Conservation (phyloP, 1,284 basidiomycete genomes). For the Apiotrichum veenhuisii region DNA sequence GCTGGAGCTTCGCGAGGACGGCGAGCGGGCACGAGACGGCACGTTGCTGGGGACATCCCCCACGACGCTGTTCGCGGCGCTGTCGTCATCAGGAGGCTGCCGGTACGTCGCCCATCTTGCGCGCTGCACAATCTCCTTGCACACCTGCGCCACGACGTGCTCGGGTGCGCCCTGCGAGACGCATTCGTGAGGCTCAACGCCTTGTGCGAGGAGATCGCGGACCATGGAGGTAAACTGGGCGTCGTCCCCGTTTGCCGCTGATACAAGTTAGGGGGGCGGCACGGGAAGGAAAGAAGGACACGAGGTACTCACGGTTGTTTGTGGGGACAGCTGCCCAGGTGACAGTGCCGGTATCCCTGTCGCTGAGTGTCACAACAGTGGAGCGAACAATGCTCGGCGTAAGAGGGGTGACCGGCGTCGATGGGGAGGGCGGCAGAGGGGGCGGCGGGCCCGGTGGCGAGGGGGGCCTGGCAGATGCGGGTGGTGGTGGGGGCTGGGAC, state of each 20-base stretch:
- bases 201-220: slow-evolving; percentile 32
- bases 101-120: slow-evolving; percentile 22
- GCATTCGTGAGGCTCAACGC: slow-evolving; percentile 29
- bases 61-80: slow-evolving; percentile 8
- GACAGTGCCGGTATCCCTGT: background rate
- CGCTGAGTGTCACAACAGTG: slow-evolving; percentile 13
- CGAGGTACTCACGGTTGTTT: slow-evolving; percentile 7
- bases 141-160: slow-evolving; percentile 32
- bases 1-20: slow-evolving; percentile 12
- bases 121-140: slow-evolving; percentile 35
- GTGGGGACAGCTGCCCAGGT: background rate
- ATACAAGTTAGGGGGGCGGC: background rate
- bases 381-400: slow-evolving; percentile 7
- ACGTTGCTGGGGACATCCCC: background rate
- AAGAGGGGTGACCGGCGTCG: background rate
- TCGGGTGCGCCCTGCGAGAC: slow-evolving; percentile 31
- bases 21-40: background rate
- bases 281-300: too few relatives aligned
- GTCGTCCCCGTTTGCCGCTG: slow-evolving; percentile 19
- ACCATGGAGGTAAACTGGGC: slow-evolving; percentile 35
- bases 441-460: background rate
- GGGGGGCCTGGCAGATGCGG: background rate
- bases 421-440: background rate
- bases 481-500: background rate
- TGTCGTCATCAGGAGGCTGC: slow-evolving; percentile 18